phyloP scores from a whole-genome alignment of 2,329 filamentous ascomycete genomes.

The Nigrospora oryzae region DNA sequence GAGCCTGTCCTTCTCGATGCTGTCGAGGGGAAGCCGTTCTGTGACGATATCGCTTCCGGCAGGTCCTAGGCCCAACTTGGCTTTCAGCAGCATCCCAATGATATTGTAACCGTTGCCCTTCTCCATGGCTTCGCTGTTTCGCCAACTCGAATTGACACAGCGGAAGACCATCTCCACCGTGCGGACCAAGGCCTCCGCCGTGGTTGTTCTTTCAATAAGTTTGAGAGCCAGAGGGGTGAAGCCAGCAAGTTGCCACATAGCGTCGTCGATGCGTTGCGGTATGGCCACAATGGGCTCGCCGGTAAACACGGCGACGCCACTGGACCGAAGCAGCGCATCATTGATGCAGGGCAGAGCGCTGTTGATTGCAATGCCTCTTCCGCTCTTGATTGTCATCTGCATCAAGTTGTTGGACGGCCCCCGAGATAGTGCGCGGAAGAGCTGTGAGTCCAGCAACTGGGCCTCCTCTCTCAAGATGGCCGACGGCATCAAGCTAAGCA shows the following conservation, averaged over 20 bases:
- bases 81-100: slow-evolving; percentile 71
- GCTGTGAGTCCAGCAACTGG: slow-evolving; percentile 65
- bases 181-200: slow-evolving; percentile 61
- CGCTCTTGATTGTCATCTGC: slow-evolving; percentile 62
- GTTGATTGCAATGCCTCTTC: slow-evolving; percentile 78
- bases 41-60: slow-evolving; percentile 23
- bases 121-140: slow-evolving; percentile 98
- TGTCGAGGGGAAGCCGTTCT: slow-evolving; percentile 35
- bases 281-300: slow-evolving; percentile 75
- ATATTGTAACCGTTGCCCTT: slow-evolving; percentile 90
- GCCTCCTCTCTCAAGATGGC: slow-evolving; percentile 77
- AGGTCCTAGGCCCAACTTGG: slow-evolving; percentile 60
- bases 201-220: slow-evolving; percentile 68
- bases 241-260: slow-evolving; percentile 86
- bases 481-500: slow-evolving; percentile 76
- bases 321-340: slow-evolving; percentile 72
- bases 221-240: slow-evolving; percentile 81
- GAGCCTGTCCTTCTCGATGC: slow-evolving; percentile 45
- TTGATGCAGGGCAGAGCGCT: slow-evolving; percentile 80
- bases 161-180: slow-evolving; percentile 79
- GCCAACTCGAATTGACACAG: slow-evolving; percentile 84
- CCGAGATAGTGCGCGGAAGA: slow-evolving; percentile 69
- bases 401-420: slow-evolving; percentile 60
- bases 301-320: slow-evolving; percentile 74
- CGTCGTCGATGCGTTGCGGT: slow-evolving; percentile 82